Conservation (phyloP, 2,329 filamentous ascomycete species). For the Fusarium pilosicola region DNA sequence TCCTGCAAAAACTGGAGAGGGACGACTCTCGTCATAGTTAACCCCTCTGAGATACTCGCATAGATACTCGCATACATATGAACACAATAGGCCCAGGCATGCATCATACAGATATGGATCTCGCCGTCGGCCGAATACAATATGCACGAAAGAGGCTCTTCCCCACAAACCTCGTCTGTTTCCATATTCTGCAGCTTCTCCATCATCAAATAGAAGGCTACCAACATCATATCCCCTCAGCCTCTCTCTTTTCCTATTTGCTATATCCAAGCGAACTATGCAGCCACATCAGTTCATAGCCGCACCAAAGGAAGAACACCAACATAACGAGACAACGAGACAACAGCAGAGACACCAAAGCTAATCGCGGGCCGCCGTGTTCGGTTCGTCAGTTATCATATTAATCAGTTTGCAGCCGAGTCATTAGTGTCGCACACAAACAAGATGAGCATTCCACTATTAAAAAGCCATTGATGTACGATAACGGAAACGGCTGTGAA, state of each 20-base stretch:
- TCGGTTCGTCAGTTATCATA: slow-evolving; percentile 7
- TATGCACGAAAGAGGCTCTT: slow-evolving; percentile 3
- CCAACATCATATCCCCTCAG: background rate
- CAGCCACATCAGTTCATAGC: slow-evolving; percentile 2
- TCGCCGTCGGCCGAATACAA: slow-evolving; percentile 12
- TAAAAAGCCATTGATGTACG: background rate
- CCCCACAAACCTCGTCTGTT: slow-evolving; percentile 2
- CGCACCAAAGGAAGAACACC: background rate
- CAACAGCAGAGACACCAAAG: background rate
- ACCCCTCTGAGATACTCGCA: background rate
- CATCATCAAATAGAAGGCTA: background rate
- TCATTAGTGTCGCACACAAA: background rate
- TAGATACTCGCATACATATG: background rate
- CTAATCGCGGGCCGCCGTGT: background rate
- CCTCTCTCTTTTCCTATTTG: background rate
- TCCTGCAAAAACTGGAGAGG: background rate
- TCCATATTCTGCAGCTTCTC: background rate
- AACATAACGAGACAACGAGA: background rate
- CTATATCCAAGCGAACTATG: background rate
- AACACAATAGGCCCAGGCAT: background rate
- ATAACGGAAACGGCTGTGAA: background rate
- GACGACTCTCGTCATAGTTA: background rate
- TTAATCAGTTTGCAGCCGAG: background rate
- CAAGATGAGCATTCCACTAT: background rate
- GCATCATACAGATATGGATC: background rate